Conservation (phyloP, 2,329 filamentous ascomycete species). For the Sporothrix variecibatus region DNA sequence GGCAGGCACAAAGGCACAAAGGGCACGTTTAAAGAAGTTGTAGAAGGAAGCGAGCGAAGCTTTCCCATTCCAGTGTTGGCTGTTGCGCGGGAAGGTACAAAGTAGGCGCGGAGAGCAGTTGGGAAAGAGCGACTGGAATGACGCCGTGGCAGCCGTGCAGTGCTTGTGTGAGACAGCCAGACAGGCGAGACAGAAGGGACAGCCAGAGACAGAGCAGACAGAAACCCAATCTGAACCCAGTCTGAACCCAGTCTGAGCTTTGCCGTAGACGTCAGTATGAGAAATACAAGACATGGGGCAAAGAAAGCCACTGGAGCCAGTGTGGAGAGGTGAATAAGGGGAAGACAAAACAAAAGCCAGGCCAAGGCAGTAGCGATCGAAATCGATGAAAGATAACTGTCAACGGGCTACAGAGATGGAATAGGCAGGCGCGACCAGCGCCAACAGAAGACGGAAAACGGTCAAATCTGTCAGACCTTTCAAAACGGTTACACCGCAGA, state of each 20-base stretch:
- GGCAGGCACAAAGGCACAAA: neutral
- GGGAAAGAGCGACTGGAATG: slow-evolving; percentile 18
- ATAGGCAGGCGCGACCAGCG: neutral
- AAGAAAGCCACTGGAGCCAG: neutral
- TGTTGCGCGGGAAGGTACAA: neutral
- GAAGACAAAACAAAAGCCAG: neutral
- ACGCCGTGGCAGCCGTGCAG: neutral
- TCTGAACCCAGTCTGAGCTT: neutral
- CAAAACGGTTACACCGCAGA: slow-evolving; percentile 6
- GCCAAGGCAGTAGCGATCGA: neutral
- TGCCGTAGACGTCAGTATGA: slow-evolving; percentile 19
- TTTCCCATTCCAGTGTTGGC: neutral
- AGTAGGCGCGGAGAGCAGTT: neutral
- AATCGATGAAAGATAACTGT: neutral
- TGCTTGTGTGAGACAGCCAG: slow-evolving; percentile 9
- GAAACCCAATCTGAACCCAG: neutral
- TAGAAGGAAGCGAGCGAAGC: neutral
- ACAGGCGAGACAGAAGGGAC: too few relatives aligned
- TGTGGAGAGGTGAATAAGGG: neutral
- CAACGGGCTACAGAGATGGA: neutral
- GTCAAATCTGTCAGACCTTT: neutral
- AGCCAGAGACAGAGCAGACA: neutral
- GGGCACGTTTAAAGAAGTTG: neutral
- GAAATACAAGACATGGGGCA: slow-evolving; percentile 21
- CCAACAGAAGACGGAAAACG: neutral